Evolutionary conservation across 2,329 filamentous ascomycete genomes (phyloP).

Genomic region (Claviceps sp.): DNA sequence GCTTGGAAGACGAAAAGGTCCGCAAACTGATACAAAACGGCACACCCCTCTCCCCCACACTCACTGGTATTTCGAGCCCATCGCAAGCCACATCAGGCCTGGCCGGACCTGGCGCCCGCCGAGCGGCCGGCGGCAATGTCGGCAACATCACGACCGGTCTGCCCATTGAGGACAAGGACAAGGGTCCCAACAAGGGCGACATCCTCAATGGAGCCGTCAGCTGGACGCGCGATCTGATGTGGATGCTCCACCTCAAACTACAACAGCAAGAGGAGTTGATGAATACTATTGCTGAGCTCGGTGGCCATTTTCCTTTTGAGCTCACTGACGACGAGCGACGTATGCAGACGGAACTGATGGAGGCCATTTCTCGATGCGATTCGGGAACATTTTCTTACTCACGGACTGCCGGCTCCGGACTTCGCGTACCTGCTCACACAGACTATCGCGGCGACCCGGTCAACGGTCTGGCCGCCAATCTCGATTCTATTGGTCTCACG

Average conservation of each 20-base stretch:
- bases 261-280: slow-evolving; percentile 82
- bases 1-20: slow-evolving; percentile 93
- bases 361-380: slow-evolving; percentile 73
- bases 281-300: slow-evolving; percentile 58
- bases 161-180: slow-evolving; percentile 93
- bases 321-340: slow-evolving; percentile 84
- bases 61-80: slow-evolving; percentile 56
- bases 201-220: slow-evolving; percentile 94
- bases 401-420: slow-evolving; percentile 66
- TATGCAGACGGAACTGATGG: slow-evolving; percentile 86
- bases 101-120: slow-evolving; percentile 69
- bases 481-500: slow-evolving; percentile 24
- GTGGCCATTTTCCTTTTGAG: slow-evolving; percentile 66
- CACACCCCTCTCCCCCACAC: slow-evolving; percentile 72
- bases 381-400: slow-evolving; percentile 69
- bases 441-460: slow-evolving; percentile 76
- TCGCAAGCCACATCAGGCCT: slow-evolving; percentile 73
- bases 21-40: slow-evolving; percentile 90
- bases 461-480: slow-evolving; percentile 27
- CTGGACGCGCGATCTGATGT: slow-evolving; percentile 97
- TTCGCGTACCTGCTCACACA: slow-evolving; percentile 86
- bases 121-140: slow-evolving; percentile 55
- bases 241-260: slow-evolving; percentile 82
- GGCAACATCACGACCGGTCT: slow-evolving; percentile 86
- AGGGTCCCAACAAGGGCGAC: slow-evolving; percentile 96